Conservation (phyloP, 2,329 filamentous ascomycete species). For the Cercospora nicotianae region DNA sequence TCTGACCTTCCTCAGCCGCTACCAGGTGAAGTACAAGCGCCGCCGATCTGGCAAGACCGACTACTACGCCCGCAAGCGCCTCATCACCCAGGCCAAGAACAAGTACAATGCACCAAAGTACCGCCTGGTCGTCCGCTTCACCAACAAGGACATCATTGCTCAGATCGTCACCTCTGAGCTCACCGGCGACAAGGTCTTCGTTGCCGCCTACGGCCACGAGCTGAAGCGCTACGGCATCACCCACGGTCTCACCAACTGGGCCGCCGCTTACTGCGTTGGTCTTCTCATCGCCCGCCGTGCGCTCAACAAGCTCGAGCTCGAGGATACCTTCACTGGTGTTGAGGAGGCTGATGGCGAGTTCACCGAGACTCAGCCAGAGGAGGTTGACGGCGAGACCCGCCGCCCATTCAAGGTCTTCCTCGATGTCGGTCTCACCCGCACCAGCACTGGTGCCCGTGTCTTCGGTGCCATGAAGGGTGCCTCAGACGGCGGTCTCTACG, state of each 20-base stretch:
- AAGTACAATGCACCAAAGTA: conserved; percentile 99
- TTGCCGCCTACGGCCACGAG: conserved; percentile 92
- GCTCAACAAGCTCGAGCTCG: conserved; percentile 93
- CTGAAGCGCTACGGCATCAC: conserved; percentile 95
- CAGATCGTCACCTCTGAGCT: conserved; percentile 98
- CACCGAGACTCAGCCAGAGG: conserved; percentile 89
- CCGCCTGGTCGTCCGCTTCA: conserved; percentile 86
- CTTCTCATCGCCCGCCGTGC: conserved; percentile 95
- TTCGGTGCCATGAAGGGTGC: conserved; percentile 99
- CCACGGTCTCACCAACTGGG: conserved; percentile 99
- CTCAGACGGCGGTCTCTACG: conserved; percentile 93
- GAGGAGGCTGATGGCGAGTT: conserved; percentile 97
- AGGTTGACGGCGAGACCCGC: conserved; percentile 82
- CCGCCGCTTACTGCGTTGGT: conserved; percentile 93
- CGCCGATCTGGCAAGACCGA: conserved; percentile 97
- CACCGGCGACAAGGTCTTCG: conserved; percentile 95
- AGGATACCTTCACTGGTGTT: conserved; percentile 90
- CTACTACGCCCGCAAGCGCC: conserved; percentile 99
- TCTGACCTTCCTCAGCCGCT: conserved; percentile 85
- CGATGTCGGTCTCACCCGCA: conserved; percentile 95
- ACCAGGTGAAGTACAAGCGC: conserved; percentile 99
- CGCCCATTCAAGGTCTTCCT: conserved; percentile 99
- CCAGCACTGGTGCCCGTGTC: conserved; percentile 96
- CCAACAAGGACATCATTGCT: conserved; percentile 92
- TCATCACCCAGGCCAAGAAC: conserved; percentile 99